A percentile compares a stretch with the other conserved stretches of the same genome.
phyloP scores from a whole-genome alignment of 2,329 filamentous ascomycete species.

The Acephala macrosclerotiorum region DNA sequence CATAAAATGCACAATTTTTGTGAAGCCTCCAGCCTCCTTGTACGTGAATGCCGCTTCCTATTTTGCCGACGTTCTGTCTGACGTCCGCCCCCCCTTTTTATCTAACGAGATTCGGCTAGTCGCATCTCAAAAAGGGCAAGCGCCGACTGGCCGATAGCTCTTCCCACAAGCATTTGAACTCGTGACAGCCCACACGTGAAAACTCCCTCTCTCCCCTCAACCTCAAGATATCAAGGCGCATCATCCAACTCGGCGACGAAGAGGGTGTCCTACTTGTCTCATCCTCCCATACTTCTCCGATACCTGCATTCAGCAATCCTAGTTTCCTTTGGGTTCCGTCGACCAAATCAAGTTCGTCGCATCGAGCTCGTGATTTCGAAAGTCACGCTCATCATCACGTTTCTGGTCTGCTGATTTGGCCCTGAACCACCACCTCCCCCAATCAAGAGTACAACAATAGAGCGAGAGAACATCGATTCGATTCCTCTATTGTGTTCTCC shows the following conservation, averaged over 20 bases:
- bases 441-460: constrained; percentile 22
- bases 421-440: not conserved
- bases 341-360: constrained; percentile 22
- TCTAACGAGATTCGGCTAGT: not conserved
- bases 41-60: not conserved
- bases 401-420: constrained; percentile 33
- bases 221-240: constrained; percentile 22
- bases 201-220: constrained; percentile 15
- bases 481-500: constrained; percentile 17
- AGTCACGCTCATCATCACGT: constrained; percentile 32
- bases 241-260: constrained; percentile 7
- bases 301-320: constrained; percentile 11
- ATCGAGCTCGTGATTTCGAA: constrained; percentile 36
- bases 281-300: constrained; percentile 12
- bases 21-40: constrained; percentile 3
- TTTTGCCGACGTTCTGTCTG: constrained; percentile 2
- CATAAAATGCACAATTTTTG: not conserved
- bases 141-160: not conserved
- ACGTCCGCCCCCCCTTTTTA: not conserved
- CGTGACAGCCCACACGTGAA: constrained; percentile 21
- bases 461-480: constrained; percentile 15
- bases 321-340: constrained; percentile 18
- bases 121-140: not conserved
- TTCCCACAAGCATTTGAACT: constrained; percentile 14
- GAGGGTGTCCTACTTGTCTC: constrained; percentile 32